Conservation (phyloP, 495 filamentous ascomycete genomes). For the Podospora sp. region DNA sequence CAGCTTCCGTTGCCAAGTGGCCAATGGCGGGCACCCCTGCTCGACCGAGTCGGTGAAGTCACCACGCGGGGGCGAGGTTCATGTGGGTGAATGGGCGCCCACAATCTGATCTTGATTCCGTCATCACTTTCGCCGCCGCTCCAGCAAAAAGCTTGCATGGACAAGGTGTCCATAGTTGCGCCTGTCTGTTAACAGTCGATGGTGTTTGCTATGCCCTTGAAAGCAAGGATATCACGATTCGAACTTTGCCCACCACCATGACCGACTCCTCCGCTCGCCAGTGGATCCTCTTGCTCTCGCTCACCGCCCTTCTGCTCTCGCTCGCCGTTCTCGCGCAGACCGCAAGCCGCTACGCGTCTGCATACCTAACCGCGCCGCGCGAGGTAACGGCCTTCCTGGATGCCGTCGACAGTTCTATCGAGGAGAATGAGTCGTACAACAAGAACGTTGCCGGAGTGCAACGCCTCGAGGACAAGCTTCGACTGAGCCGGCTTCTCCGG, state of each 20-base stretch:
- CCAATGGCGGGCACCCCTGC: slow-evolving; percentile 13
- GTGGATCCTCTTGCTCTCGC: slow-evolving; percentile 49
- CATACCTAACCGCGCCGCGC: slow-evolving; percentile 51
- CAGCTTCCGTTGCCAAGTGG: slow-evolving; percentile 8
- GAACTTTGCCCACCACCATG: slow-evolving; percentile 32
- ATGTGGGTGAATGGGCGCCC: background rate
- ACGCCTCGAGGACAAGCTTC: slow-evolving; percentile 54
- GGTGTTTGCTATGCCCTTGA: slow-evolving; percentile 15
- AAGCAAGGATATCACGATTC: slow-evolving; percentile 7
- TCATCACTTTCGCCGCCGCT: slow-evolving; percentile 20
- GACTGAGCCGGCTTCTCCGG: slow-evolving; percentile 53
- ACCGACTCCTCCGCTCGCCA: slow-evolving; percentile 43
- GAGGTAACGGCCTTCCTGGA: slow-evolving; percentile 55
- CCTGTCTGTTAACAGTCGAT: background rate
- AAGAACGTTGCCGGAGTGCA: slow-evolving; percentile 52
- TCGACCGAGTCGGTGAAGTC: slow-evolving; percentile 15
- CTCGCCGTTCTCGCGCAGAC: slow-evolving; percentile 46
- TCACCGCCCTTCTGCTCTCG: slow-evolving; percentile 53
- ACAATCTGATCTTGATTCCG: slow-evolving; percentile 12
- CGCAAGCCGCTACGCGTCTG: slow-evolving; percentile 45
- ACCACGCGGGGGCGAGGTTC: slow-evolving; percentile 6
- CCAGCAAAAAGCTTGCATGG: background rate
- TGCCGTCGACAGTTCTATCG: slow-evolving; percentile 50
- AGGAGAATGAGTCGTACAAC: slow-evolving; percentile 58
- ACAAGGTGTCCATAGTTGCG: slow-evolving; percentile 8